Conservation (phyloP, 202 grass and related monocot species). For the Carex sylvatica region DNA sequence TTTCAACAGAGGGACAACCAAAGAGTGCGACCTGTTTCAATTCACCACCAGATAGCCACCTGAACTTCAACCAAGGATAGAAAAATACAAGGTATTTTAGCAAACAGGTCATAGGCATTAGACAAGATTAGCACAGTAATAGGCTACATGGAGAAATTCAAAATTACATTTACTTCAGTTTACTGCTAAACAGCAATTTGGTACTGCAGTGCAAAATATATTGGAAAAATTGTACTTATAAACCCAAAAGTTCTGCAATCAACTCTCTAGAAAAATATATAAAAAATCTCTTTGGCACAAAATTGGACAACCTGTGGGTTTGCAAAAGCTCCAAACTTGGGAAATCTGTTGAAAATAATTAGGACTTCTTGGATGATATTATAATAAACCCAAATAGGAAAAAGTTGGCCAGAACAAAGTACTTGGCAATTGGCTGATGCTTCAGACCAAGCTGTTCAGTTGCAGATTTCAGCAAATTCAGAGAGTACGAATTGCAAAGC, state of each 20-base stretch:
- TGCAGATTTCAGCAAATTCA: neutral
- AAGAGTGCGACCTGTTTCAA: conserved; percentile 67
- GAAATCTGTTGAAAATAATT: no score
- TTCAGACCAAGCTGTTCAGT: neutral
- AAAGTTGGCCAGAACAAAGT: no score
- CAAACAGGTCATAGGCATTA: neutral
- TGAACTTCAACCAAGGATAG: conserved; percentile 8
- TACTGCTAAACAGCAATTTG: neutral
- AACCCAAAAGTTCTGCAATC: neutral
- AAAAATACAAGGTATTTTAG: conserved; percentile 1
- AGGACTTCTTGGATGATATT: no score
- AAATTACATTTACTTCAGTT: neutral
- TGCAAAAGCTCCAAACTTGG: no score
- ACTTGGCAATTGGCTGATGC: neutral
- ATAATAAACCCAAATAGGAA: no score
- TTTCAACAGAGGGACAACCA: conserved; percentile 57
- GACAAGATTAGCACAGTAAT: neutral
- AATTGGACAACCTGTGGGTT: neutral
- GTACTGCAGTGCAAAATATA: neutral
- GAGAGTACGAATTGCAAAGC: neutral
- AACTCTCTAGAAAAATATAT: neutral
- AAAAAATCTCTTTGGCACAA: neutral
- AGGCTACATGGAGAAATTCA: neutral
- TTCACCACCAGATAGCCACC: conserved; percentile 78
- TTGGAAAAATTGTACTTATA: neutral